Evolutionary conservation across 2,329 filamentous ascomycete genomes (phyloP).

Genomic region (Cladorrhinum sp.): DNA sequence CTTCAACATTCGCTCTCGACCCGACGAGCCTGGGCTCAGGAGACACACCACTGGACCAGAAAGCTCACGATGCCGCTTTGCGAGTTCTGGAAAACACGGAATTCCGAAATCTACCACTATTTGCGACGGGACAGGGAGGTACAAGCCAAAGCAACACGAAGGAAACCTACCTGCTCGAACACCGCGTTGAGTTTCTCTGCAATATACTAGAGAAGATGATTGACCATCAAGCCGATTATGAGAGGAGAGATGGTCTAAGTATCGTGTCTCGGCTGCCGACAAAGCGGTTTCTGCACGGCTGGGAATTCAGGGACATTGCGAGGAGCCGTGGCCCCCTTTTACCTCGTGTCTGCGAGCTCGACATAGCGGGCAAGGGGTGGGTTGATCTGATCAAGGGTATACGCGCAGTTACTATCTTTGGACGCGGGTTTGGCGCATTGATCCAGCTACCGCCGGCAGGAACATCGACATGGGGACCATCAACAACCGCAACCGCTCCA

Average conservation of each 20-base stretch:
- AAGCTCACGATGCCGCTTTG: too few species aligned
- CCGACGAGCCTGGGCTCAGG: background rate
- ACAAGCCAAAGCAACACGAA: background rate
- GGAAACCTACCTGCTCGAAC: background rate
- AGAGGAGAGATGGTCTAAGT: background rate
- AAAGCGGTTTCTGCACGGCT: background rate
- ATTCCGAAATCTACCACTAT: background rate
- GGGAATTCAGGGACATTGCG: background rate
- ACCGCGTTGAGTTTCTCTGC: background rate
- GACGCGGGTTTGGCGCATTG: background rate
- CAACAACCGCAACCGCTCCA: too few species aligned
- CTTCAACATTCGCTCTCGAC: background rate
- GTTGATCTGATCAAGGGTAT: background rate
- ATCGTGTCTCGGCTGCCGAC: background rate
- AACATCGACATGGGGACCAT: too few species aligned
- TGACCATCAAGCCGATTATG: background rate
- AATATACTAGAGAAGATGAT: background rate
- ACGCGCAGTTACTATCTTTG: background rate
- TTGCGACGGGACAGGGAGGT: background rate
- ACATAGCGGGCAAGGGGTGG: background rate
- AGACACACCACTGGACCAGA: background rate
- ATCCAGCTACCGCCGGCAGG: background rate
- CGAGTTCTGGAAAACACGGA: background rate
- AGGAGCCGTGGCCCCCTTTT: background rate
- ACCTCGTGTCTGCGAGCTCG: background rate